Evolutionary conservation across 345 rosid genomes (phyloP).

Genomic region (Eucalyptus dawsonii): DNA sequence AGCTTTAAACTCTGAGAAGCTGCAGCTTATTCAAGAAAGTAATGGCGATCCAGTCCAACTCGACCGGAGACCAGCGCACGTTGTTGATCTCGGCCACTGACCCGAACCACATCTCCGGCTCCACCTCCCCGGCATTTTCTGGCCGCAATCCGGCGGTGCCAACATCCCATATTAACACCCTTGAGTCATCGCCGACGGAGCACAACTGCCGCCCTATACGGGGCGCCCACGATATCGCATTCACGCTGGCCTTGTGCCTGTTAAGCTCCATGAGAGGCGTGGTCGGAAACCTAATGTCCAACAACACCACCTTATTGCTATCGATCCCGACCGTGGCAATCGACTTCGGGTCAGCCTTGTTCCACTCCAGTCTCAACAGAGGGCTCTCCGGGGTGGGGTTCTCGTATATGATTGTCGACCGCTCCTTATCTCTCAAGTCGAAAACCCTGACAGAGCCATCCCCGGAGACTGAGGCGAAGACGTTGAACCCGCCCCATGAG

Average conservation of each 20-base stretch:
- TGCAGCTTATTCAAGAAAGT: slow-evolving; percentile 24
- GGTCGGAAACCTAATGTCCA: slow-evolving; percentile 50
- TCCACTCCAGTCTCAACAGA: slow-evolving; percentile 45
- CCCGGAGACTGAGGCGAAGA: slow-evolving; percentile 46
- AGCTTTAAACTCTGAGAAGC: slow-evolving; percentile 18
- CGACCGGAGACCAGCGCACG: slow-evolving; percentile 34
- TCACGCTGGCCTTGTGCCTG: slow-evolving; percentile 32
- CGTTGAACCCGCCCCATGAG: slow-evolving; percentile 43
- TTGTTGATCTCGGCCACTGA: slow-evolving; percentile 34
- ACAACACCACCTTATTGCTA: slow-evolving; percentile 27
- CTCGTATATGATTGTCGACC: slow-evolving; percentile 50
- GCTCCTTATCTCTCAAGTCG: slow-evolving; percentile 44
- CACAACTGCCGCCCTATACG: slow-evolving; percentile 19
- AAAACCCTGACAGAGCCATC: slow-evolving; percentile 57
- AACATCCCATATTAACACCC: slow-evolving; percentile 41
- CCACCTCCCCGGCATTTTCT: background rate
- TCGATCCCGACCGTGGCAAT: slow-evolving; percentile 42
- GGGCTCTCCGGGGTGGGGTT: slow-evolving; percentile 18
- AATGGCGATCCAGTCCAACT: slow-evolving; percentile 34
- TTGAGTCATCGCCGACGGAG: slow-evolving; percentile 41
- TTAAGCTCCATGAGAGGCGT: slow-evolving; percentile 25
- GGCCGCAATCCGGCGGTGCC: background rate
- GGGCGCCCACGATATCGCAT: slow-evolving; percentile 41
- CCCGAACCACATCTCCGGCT: slow-evolving; percentile 40
- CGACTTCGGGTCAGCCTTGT: slow-evolving; percentile 39